Conservation (phyloP, 2,329 filamentous ascomycete genomes). For the Scedosporium aurantiacum region DNA sequence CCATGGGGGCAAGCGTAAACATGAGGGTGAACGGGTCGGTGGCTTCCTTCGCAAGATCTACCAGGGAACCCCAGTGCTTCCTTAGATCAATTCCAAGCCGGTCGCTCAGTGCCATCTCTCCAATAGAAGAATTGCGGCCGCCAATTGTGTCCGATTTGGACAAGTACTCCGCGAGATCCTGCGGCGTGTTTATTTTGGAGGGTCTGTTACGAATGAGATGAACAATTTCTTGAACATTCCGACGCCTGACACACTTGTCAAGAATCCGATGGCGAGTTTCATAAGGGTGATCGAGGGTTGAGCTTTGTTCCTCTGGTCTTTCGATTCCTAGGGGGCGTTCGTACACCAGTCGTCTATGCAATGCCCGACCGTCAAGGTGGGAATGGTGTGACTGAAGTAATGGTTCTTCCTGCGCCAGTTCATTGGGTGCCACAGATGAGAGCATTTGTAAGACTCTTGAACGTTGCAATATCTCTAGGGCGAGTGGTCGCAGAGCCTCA, state of each 20-base stretch:
- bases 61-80: background rate
- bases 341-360: no score
- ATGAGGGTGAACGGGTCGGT: background rate
- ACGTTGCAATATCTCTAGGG: constrained; percentile 17
- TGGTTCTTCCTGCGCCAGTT: background rate
- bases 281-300: background rate
- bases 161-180: no score
- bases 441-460: constrained; percentile 18
- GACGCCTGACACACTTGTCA: background rate
- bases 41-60: background rate
- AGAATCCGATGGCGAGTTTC: constrained; percentile 4
- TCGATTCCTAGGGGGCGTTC: no score
- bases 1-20: background rate
- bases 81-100: background rate
- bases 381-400: no score
- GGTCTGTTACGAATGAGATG: background rate
- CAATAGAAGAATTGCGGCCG: background rate
- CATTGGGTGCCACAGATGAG: background rate
- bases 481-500: constrained; percentile 22
- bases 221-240: background rate
- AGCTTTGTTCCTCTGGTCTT: no score
- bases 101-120: background rate
- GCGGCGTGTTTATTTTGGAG: no score
- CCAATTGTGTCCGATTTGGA: no score
- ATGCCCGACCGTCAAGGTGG: no score